A percentile compares a stretch with the other conserved stretches of the same genome.
phyloP scores from a whole-genome alignment of 2,329 filamentous ascomycete species.

The Microdochium trichocladiopsis region DNA sequence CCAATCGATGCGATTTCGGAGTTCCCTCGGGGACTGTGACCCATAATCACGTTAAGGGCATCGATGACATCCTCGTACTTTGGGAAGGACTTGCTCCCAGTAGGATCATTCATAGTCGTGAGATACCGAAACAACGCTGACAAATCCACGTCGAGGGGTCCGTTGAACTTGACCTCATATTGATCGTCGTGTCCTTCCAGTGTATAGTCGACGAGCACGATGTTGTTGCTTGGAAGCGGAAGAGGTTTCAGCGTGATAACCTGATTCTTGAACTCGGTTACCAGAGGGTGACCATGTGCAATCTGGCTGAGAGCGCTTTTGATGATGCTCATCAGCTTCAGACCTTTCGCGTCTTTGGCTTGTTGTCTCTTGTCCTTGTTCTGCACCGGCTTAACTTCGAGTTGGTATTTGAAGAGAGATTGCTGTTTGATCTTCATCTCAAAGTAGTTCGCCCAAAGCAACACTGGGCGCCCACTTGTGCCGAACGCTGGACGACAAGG shows the following conservation, averaged over 20 bases:
- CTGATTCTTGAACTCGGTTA: conserved; percentile 44
- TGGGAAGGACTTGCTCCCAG: conserved; percentile 32
- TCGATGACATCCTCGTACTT: conserved; percentile 30
- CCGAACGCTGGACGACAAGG: conserved; percentile 44
- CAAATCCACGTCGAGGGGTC: conserved; percentile 29
- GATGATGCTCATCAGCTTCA: conserved; percentile 36
- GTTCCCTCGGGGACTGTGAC: conserved; percentile 31
- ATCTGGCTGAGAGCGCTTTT: conserved; percentile 27
- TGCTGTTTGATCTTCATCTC: conserved; percentile 28
- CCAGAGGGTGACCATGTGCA: conserved; percentile 21
- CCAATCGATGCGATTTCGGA: conserved; percentile 32
- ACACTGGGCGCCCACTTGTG: conserved; percentile 28
- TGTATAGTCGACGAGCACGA: conserved; percentile 25
- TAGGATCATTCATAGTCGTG: conserved; percentile 29
- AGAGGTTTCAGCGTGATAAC: conserved; percentile 33
- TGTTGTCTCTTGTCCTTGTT: conserved; percentile 2
- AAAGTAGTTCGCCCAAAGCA: conserved; percentile 51
- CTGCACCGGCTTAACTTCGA: conserved; percentile 23
- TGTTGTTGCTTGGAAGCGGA: conserved; percentile 22
- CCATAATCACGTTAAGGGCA: conserved; percentile 33
- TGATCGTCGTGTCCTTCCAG: conserved; percentile 25
- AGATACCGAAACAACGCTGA: conserved; percentile 36
- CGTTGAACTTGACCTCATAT: conserved; percentile 33
- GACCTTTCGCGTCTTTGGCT: conserved; percentile 17
- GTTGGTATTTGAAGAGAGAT: conserved; percentile 6